Percentiles rank a stretch among this genome's conserved stretches.
Conservation (phyloP, 2,329 filamentous ascomycete genomes). For the Teratosphaeriaceae sp. region DNA sequence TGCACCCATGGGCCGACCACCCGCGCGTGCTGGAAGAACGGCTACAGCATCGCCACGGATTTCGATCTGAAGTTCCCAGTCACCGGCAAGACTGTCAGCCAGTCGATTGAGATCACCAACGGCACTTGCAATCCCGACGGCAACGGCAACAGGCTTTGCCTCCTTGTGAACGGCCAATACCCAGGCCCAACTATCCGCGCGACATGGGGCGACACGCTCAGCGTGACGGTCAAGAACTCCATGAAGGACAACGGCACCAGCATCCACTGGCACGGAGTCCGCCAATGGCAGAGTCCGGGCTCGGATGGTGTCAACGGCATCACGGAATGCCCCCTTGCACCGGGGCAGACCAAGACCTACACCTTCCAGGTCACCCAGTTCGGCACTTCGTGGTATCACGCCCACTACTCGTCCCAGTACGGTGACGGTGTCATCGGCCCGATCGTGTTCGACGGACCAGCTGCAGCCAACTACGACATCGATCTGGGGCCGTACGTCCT, state of each 20-base stretch:
- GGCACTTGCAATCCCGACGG: slow-evolving; percentile 36
- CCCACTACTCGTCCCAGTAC: slow-evolving; percentile 36
- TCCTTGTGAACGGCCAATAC: slow-evolving; percentile 57
- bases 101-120: slow-evolving; percentile 28
- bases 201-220: slow-evolving; percentile 33
- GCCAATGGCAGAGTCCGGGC: slow-evolving; percentile 48
- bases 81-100: slow-evolving; percentile 31
- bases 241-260: slow-evolving; percentile 42
- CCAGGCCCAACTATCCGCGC: slow-evolving; percentile 57
- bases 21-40: slow-evolving; percentile 37
- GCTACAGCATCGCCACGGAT: slow-evolving; percentile 40
- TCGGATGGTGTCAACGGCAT: slow-evolving; percentile 45
- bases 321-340: slow-evolving; percentile 45
- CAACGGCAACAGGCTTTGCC: slow-evolving; percentile 20
- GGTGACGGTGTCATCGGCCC: slow-evolving; percentile 34
- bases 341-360: slow-evolving; percentile 34
- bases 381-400: slow-evolving; percentile 35
- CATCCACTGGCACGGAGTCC: slow-evolving; percentile 46
- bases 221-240: slow-evolving; percentile 30
- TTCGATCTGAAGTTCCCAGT: slow-evolving; percentile 39
- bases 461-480: slow-evolving; percentile 32
- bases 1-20: slow-evolving; percentile 37
- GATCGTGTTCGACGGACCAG: slow-evolving; percentile 35
- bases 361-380: slow-evolving; percentile 37
- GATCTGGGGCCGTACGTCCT: slow-evolving; percentile 16